Percentiles rank a stretch among this genome's conserved stretches.
Evolutionary conservation across 2,329 filamentous ascomycete species (phyloP).

Genomic region (Anthostomella pinea): DNA sequence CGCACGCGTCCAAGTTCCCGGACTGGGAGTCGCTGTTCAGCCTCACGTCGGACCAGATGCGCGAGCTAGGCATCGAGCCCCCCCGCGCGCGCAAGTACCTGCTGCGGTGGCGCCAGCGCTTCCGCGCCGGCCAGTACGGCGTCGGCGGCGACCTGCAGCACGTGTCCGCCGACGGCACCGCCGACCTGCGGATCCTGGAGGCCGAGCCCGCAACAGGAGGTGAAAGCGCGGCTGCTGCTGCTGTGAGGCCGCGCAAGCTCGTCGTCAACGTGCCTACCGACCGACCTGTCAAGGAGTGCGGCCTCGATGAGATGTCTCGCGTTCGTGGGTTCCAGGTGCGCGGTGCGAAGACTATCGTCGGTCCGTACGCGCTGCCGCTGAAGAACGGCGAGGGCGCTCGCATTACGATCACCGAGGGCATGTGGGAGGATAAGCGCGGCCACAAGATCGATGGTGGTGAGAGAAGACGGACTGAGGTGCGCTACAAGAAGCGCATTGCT

Average conservation of each 20-base stretch:
- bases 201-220: conserved; percentile 45
- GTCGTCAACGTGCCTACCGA: conserved; percentile 55
- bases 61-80: conserved; percentile 82
- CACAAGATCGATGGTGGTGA: conserved; percentile 96
- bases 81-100: conserved; percentile 80
- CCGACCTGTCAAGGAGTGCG: conserved; percentile 35
- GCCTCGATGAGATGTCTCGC: conserved; percentile 43
- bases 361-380: conserved; percentile 69
- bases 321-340: conserved; percentile 66
- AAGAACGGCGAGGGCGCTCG: conserved; percentile 63
- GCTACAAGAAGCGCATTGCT: conserved; percentile 78
- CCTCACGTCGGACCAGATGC: conserved; percentile 72
- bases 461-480: conserved; percentile 78
- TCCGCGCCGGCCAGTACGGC: conserved; percentile 72
- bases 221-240: conserved; percentile 14
- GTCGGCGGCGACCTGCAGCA: conserved; percentile 77
- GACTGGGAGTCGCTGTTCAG: conserved; percentile 90
- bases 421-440: conserved; percentile 88
- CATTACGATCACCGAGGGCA: conserved; percentile 74
- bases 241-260: conserved; percentile 45
- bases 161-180: conserved; percentile 51
- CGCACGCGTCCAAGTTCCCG: conserved; percentile 82
- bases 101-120: conserved; percentile 82
- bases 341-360: conserved; percentile 67
- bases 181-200: conserved; percentile 33